Base-by-base conservation (phyloP, 2,329 filamentous ascomycete species). In the Fusarium palustre region DNA sequence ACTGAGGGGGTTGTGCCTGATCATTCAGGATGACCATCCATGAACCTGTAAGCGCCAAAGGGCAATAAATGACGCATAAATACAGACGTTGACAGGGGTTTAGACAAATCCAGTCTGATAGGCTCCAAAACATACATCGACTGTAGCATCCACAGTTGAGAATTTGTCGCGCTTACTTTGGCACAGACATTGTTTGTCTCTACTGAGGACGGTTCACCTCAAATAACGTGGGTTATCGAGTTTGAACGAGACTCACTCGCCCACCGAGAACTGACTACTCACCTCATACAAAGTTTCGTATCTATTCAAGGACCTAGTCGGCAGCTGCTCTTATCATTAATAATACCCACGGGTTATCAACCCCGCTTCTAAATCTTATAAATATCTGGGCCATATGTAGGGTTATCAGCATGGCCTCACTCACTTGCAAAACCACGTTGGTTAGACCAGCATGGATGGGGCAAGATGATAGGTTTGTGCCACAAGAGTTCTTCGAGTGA, bases 401-500 rank as follows among this genome's bases (percentile, higher is more conserved):
- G 43, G 8, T 7, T 11, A 20, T 16, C 12, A 22, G 0, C 9
- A 46, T 46, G 43, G 28, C 12, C 18, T 46, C 28, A 9, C n/a
- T 13, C 25, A 20, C 25, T 16, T 31, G 12, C n/a, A 3, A 20
- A 31, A 7, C 7, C 0, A 30, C 43, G 16, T 9, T 20, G 2
- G n/a, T 46, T 5, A n/a, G 7, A 8, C 13, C 25, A 15, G 15
- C 28, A 31, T 46, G 25, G 43, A 31, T 20, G 0, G 13, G n/a
- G 12, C 13, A 20, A 9, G 28, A 31, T 16, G 5, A 20, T 6
- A 46, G n/a, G 18, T 46, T 4, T 7, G 4, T 6, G 30, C 15
- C 2, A 9, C 3, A 16, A 16, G 3, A 15, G 4, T 7, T n/a
- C 7, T 15, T 13, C 11, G 0, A 4, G 5, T 6, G 28, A 31